Base-by-base conservation (phyloP, 2,329 filamentous ascomycete species). In the Sordariomycetes sp. region DNA sequence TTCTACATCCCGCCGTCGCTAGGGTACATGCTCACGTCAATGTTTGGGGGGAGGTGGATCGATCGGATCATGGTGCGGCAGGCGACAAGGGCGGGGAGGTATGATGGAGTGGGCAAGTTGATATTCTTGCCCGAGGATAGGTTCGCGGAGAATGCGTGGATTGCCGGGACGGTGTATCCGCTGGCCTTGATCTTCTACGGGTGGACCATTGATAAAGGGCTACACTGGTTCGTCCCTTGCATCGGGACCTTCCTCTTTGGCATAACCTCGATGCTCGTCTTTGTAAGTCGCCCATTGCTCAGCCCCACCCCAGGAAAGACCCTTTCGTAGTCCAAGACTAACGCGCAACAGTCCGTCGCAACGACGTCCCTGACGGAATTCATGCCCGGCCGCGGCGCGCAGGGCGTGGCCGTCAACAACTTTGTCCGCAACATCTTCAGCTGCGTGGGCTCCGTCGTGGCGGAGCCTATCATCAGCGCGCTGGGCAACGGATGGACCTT, bases 331-430 rank as follows among this genome's bases (percentile, higher is more conserved):
- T 4, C 22, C 52, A 4, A 20, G 10, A 48, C 62, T 65, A 59
- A 63, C 54, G 20, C 22, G 10, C 7, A 22, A n/a, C 35, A 74
- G 72, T 70, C 81, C 54, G 78, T 82, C 62, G 76, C 81, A 0
- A 90, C 87, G 0, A 94, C 89, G 0, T 90, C 94, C 86, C 74
- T 94, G 62, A 92, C 89, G 0, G 89, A 94, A 65, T 90, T 92
- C 65, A 85, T 92, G 76, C 87, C 87, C 15, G 77, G 81, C 50
- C 77, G 79, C 61, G 85, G 84, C 54, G 87, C 83, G 3, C 80
- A 80, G 12, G 88, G 87, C 1, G 86, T 92, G 2, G 89, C 89
- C 0, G 74, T 91, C 51, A 91, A 92, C 69, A 92, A 92, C 66
- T 89, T 92, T 64, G 76, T 89, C 55, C 75, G 89, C 53, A 94